Evolutionary conservation across 176 grass and related monocot genomes (phyloP).

Genomic region (Chloris gayana): DNA sequence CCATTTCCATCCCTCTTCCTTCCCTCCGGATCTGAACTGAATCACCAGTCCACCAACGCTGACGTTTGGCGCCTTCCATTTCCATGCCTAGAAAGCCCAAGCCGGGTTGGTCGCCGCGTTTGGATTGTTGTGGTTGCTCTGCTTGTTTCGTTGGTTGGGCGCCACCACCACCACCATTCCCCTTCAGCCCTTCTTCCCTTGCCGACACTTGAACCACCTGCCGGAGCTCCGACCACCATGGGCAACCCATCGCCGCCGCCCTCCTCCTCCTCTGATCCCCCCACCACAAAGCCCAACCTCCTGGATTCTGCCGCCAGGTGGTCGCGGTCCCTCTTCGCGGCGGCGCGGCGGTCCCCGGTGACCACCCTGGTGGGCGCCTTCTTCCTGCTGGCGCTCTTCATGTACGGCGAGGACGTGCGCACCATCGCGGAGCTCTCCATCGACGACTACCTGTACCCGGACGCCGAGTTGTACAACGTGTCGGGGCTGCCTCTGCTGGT

Average conservation of each 20-base stretch:
- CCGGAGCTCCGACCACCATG: slow-evolving; percentile 33
- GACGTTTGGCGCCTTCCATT: too few species aligned
- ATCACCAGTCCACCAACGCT: too few species aligned
- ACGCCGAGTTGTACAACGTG: slow-evolving; percentile 41
- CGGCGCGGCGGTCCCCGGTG: slow-evolving; percentile 41
- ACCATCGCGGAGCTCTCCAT: slow-evolving; percentile 76
- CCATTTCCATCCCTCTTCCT: too few species aligned
- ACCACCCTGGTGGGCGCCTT: slow-evolving; percentile 55
- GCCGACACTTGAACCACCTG: too few species aligned
- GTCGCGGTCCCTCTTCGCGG: slow-evolving; percentile 31
- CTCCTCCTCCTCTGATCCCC: background rate
- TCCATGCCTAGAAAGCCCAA: too few species aligned
- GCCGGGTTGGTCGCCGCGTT: too few species aligned
- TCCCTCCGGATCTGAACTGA: too few species aligned
- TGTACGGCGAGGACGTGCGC: slow-evolving; percentile 73
- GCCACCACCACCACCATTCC: too few species aligned
- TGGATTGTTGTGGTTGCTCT: too few species aligned
- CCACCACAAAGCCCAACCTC: background rate
- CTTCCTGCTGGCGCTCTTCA: slow-evolving; percentile 57
- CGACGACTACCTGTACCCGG: slow-evolving; percentile 60
- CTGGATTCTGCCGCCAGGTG: background rate
- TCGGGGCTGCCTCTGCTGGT: slow-evolving; percentile 12
- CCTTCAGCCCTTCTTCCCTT: too few species aligned
- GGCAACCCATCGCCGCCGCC: too few species aligned
- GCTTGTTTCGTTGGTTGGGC: too few species aligned